phyloP scores from a whole-genome alignment of 345 rosid species.

The Streptanthus diversifolius region DNA sequence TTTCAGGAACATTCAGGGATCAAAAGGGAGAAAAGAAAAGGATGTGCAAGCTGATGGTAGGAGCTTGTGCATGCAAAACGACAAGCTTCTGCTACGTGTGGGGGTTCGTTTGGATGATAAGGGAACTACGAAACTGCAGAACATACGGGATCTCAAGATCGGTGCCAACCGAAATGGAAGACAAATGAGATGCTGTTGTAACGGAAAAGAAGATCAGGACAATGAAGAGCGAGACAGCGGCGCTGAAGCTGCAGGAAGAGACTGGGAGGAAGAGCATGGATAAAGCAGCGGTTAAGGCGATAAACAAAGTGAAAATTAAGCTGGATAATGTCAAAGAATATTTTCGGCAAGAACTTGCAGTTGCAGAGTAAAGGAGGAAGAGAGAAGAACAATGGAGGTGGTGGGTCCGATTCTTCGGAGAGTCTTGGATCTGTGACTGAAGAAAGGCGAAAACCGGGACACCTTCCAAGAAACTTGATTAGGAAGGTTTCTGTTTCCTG shows the following conservation, averaged over 20 bases:
- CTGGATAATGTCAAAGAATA: slow-evolving; percentile 60
- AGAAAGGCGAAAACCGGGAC: no score
- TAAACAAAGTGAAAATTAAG: slow-evolving; percentile 60
- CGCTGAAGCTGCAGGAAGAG: slow-evolving; percentile 35
- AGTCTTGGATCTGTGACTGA: no score
- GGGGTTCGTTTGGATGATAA: slow-evolving; percentile 54
- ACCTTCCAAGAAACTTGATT: no score
- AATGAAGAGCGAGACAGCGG: slow-evolving; percentile 54
- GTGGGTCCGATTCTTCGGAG: no score
- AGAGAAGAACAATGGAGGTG: no score
- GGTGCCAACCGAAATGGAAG: slow-evolving; percentile 55
- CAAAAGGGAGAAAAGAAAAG: slow-evolving; percentile 67
- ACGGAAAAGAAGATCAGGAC: slow-evolving; percentile 68
- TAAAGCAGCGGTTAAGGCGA: slow-evolving; percentile 33
- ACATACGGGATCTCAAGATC: slow-evolving; percentile 64
- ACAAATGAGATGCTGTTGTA: slow-evolving; percentile 76
- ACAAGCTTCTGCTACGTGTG: slow-evolving; percentile 67
- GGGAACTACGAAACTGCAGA: slow-evolving; percentile 49
- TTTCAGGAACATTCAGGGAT: slow-evolving; percentile 63
- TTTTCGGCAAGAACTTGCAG: no score
- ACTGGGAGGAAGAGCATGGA: slow-evolving; percentile 41
- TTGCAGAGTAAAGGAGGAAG: no score
- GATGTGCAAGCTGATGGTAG: slow-evolving; percentile 68
- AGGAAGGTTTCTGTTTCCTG: no score
- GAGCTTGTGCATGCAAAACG: slow-evolving; percentile 76